Evolutionary conservation across 371 early-diverging fungal genomes (phyloP).

Genomic region (Apophysomyces trapeziformis): DNA sequence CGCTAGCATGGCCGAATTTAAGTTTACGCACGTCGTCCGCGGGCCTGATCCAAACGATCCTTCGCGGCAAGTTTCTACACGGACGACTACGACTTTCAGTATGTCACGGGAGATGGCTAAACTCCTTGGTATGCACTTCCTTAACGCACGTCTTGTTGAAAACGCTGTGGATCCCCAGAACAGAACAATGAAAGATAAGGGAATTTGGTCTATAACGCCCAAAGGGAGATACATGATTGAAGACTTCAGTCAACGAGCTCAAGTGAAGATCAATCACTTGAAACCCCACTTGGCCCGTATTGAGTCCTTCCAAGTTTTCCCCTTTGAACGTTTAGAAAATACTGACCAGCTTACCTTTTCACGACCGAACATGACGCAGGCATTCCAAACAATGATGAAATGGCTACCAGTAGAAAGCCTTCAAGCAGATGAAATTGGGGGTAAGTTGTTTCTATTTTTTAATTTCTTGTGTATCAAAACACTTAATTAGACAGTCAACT

Average conservation of each 20-base stretch:
- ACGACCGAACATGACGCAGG: slow-evolving; percentile 52
- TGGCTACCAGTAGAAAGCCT: slow-evolving; percentile 43
- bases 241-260: slow-evolving; percentile 42
- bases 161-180: slow-evolving; percentile 53
- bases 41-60: slow-evolving; percentile 55
- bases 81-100: slow-evolving; percentile 55
- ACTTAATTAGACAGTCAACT: slow-evolving; percentile 6
- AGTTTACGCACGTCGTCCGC: slow-evolving; percentile 57
- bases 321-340: slow-evolving; percentile 41
- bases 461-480: slow-evolving; percentile 8
- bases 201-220: slow-evolving; percentile 55
- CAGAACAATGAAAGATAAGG: slow-evolving; percentile 54
- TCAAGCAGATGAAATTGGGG: slow-evolving; percentile 51
- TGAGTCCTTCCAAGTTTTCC: slow-evolving; percentile 30
- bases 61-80: slow-evolving; percentile 45
- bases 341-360: slow-evolving; percentile 47
- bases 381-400: slow-evolving; percentile 63
- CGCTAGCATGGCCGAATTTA: slow-evolving; percentile 46
- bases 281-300: slow-evolving; percentile 25
- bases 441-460: slow-evolving; percentile 19
- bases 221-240: slow-evolving; percentile 61
- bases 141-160: slow-evolving; percentile 61
- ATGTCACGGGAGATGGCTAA: slow-evolving; percentile 59
- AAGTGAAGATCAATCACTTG: slow-evolving; percentile 42
- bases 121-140: slow-evolving; percentile 57